phyloP scores from a whole-genome alignment of 1,284 basidiomycete genomes.

The Taiwanofungus camphoratus region DNA sequence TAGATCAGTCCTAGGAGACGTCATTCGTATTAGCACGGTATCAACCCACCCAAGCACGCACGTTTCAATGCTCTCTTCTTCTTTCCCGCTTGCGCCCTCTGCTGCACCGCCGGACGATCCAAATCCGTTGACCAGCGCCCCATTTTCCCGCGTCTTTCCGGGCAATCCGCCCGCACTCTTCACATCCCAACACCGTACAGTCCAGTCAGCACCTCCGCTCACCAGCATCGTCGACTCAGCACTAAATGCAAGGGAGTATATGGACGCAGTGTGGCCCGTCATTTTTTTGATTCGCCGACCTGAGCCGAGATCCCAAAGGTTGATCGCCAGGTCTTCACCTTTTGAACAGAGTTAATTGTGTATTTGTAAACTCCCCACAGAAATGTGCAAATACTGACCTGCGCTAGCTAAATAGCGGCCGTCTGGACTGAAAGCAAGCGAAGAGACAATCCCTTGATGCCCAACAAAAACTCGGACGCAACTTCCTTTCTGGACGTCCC shows the following conservation, averaged over 20 bases:
- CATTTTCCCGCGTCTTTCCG: constrained; percentile 51
- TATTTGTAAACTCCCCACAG: neutral
- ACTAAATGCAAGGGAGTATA: constrained; percentile 90
- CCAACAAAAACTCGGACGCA: constrained; percentile 96
- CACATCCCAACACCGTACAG: constrained; percentile 96
- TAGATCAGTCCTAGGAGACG: constrained; percentile 66
- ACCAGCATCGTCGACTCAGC: constrained; percentile 88
- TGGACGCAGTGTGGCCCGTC: constrained; percentile 86
- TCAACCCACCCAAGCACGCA: no score
- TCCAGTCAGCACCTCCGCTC: constrained; percentile 88
- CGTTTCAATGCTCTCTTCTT: constrained; percentile 58
- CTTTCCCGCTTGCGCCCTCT: constrained; percentile 19
- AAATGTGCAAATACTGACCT: constrained; percentile 39
- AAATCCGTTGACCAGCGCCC: constrained; percentile 29
- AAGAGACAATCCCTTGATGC: constrained; percentile 87
- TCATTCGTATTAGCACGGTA: no score
- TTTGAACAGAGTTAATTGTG: constrained; percentile 6
- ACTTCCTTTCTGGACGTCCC: constrained; percentile 96
- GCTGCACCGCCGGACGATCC: constrained; percentile 16
- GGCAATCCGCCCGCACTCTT: constrained; percentile 69
- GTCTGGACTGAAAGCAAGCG: constrained; percentile 88
- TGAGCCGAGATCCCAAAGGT: constrained; percentile 94
- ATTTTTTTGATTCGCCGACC: constrained; percentile 95
- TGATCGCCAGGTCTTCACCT: constrained; percentile 92
- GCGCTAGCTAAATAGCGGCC: constrained; percentile 92